Evolutionary conservation across 805 yeast species (phyloP).

Genomic region (Torulaspora indica): DNA sequence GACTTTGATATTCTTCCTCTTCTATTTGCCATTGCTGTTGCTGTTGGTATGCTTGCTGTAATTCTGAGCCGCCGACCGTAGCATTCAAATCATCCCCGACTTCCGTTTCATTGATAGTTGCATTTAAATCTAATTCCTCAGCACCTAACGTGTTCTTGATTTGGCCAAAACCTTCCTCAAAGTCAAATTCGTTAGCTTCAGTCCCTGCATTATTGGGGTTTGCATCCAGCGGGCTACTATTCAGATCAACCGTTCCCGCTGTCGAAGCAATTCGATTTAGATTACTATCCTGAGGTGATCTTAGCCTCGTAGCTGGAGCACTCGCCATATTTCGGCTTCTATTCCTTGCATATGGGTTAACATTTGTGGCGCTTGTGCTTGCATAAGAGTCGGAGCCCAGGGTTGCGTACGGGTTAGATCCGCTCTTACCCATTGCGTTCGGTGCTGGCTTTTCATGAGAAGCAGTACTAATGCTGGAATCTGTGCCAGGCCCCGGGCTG

Average conservation of each 20-base stretch:
- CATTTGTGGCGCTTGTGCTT: not conserved
- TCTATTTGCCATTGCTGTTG: constrained; percentile 29
- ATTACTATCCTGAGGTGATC: constrained; percentile 1
- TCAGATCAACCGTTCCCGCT: constrained; percentile 12
- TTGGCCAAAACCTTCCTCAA: constrained; percentile 17
- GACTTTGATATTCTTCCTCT: constrained; percentile 13
- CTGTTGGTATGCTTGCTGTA: constrained; percentile 25
- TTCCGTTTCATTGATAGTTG: constrained; percentile 20
- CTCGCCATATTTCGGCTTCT: constrained; percentile 2
- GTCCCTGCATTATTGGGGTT: constrained; percentile 11
- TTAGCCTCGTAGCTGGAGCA: constrained; percentile 7
- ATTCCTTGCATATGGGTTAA: constrained; percentile 13
- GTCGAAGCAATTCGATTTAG: constrained; percentile 4
- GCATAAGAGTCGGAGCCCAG: constrained; percentile 9
- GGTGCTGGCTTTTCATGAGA: not conserved
- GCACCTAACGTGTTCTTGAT: constrained; percentile 18
- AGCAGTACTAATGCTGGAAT: not conserved
- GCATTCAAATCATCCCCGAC: constrained; percentile 34
- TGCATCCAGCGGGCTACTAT: constrained; percentile 10
- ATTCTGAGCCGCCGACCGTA: constrained; percentile 20
- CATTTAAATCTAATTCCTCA: constrained; percentile 35
- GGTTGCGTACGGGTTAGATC: constrained; percentile 10
- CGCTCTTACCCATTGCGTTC: not conserved
- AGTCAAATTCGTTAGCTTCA: constrained; percentile 22
- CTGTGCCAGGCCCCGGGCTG: not conserved